Conservation (phyloP, 2,329 filamentous ascomycete species). For the Colletotrichum lentis region DNA sequence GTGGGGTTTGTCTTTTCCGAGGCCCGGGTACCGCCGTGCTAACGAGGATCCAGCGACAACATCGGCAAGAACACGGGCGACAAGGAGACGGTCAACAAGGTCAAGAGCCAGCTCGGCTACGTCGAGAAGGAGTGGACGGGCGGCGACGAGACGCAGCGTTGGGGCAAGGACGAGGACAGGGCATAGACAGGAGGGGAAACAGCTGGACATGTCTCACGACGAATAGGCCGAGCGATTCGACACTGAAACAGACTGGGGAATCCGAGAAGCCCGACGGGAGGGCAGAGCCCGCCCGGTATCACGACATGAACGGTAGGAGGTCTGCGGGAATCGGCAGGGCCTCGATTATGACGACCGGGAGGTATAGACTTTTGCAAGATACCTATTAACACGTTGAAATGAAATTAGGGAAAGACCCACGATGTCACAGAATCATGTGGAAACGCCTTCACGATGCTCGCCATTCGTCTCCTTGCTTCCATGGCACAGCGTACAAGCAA, state of each 20-base stretch:
- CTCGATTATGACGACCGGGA: neutral
- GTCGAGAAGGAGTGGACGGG: constrained; percentile 83
- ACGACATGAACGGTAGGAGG: neutral
- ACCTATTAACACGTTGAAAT: neutral
- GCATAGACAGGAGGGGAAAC: constrained; percentile 26
- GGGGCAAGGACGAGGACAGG: constrained; percentile 67
- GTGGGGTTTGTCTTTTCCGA: constrained; percentile 41
- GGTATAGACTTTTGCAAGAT: constrained; percentile 9
- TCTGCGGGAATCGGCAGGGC: neutral
- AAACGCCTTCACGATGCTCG: too few species aligned
- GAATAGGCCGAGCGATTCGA: too few species aligned
- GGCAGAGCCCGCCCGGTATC: too few species aligned
- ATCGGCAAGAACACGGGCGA: constrained; percentile 94
- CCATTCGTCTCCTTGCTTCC: too few species aligned
- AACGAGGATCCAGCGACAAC: constrained; percentile 67
- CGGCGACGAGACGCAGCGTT: constrained; percentile 84
- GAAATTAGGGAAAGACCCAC: neutral
- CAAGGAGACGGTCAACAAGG: constrained; percentile 76
- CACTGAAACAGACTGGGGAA: constrained; percentile 3
- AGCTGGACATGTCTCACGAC: too few species aligned
- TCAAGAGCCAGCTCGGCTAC: constrained; percentile 88
- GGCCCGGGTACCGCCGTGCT: neutral
- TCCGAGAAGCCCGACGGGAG: neutral
- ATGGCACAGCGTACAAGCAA: too few species aligned
- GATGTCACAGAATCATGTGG: too few species aligned